Conservation (phyloP, 163 green algal genomes). For the Prototheca wickerhamii region DNA sequence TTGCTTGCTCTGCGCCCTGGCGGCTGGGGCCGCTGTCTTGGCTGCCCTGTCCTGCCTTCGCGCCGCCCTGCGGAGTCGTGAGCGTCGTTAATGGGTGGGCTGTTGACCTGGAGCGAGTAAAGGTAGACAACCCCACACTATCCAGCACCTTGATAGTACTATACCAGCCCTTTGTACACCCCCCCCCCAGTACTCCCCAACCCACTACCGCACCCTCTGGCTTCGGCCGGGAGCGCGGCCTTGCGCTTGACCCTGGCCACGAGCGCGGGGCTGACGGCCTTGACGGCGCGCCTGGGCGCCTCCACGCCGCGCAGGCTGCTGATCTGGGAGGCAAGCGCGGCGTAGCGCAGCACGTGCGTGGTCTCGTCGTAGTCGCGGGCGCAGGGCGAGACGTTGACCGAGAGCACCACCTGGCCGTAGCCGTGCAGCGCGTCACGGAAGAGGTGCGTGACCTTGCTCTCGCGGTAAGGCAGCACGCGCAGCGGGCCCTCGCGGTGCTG, state of each 20-base stretch:
- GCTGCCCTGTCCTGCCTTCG: no score
- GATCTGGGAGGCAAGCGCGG: slow-evolving; percentile 48
- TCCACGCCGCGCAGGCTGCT: slow-evolving; percentile 35
- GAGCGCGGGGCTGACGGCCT: slow-evolving; percentile 18
- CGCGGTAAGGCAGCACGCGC: slow-evolving; percentile 47
- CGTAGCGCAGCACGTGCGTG: slow-evolving; percentile 49
- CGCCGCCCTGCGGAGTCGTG: no score
- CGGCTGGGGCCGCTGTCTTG: no score
- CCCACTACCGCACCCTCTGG: slow-evolving; percentile 1
- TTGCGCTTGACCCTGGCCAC: slow-evolving; percentile 20
- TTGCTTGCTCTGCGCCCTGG: no score
- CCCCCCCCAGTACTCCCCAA: not conserved
- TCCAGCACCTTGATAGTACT: no score
- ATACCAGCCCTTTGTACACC: not conserved
- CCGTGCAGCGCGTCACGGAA: slow-evolving; percentile 67
- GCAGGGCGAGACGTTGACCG: slow-evolving; percentile 50
- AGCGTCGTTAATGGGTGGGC: no score
- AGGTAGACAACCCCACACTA: no score
- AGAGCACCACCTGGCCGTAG: slow-evolving; percentile 53
- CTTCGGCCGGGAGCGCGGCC: slow-evolving; percentile 17
- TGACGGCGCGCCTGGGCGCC: slow-evolving; percentile 17
- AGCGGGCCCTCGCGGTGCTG: slow-evolving; percentile 31
- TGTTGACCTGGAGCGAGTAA: no score
- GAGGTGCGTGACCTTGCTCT: slow-evolving; percentile 60
- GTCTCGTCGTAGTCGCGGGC: slow-evolving; percentile 58